These are phyloP conservation scores for Tephrocybe sp. DNA, from an alignment of 768 basidiomycete species.

Conservation along the genomic window DNA sequence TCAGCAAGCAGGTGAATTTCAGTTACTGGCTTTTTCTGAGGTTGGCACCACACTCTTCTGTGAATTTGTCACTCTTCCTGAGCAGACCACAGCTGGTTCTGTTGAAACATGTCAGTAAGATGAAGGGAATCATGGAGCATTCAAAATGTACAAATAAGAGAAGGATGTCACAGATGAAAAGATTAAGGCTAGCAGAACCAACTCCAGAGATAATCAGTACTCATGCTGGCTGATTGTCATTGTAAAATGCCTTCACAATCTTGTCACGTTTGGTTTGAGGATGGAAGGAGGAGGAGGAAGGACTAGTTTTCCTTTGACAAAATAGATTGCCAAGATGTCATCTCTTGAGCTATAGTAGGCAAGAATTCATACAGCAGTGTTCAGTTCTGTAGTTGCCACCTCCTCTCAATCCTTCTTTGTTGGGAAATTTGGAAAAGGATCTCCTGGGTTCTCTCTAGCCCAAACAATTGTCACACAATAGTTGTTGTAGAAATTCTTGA, in stretches of 20 bases:
- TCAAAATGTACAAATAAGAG: conserved; percentile 24
- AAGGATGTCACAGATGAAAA: conserved; percentile 18
- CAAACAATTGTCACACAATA: too few species aligned
- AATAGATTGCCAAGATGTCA: conserved; percentile 3
- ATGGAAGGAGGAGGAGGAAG: neutral
- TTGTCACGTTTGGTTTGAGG: conserved; percentile 11
- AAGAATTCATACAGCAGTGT: neutral
- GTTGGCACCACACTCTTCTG: conserved; percentile 13
- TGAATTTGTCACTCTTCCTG: conserved; percentile 18
- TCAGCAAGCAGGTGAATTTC: too few species aligned
- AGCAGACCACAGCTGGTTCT: conserved; percentile 20
- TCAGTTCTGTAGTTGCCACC: conserved; percentile 13
- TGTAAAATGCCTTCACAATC: conserved; percentile 14
- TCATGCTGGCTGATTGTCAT: neutral
- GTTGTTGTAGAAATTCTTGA: too few species aligned
- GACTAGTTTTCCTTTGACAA: conserved; percentile 3
- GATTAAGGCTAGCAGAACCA: conserved; percentile 22
- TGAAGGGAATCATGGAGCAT: too few species aligned
- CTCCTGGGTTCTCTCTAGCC: too few species aligned
- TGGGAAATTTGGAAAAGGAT: too few species aligned
- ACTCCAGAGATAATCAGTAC: conserved; percentile 24
- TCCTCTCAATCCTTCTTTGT: conserved; percentile 6
- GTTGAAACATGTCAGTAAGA: neutral
- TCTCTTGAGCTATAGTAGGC: neutral
- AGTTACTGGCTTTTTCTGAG: conserved; percentile 11